phyloP scores from a whole-genome alignment of 306 rosid genomes.

The Alnus glutinosa region DNA sequence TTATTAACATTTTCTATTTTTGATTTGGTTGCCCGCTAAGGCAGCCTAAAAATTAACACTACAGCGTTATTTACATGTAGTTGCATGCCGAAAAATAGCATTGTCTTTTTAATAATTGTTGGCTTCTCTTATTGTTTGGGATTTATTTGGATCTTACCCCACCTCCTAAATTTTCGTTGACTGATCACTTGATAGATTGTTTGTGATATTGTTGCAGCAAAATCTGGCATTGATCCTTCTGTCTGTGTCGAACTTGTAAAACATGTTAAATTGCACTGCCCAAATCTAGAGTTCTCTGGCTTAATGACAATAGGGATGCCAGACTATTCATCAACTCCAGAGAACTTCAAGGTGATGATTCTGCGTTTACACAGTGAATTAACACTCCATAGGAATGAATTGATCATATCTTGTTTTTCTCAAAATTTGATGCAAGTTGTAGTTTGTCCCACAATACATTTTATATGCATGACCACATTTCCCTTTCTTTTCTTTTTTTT shows the following conservation, averaged over 20 bases:
- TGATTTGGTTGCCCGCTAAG: not conserved
- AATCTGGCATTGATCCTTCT: conserved; percentile 53
- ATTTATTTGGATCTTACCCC: not conserved
- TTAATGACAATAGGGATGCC: conserved; percentile 64
- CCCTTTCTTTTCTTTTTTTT: not conserved
- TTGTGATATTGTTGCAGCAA: conserved; percentile 37
- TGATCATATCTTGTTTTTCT: conserved; percentile 15
- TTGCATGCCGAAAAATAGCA: conserved; percentile 9
- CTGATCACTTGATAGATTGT: conserved; percentile 12
- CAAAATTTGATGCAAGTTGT: not conserved
- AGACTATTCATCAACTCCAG: conserved; percentile 52
- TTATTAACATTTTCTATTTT: not conserved
- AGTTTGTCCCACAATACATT: not conserved
- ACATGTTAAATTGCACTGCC: conserved; percentile 46
- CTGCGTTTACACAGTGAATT: not conserved
- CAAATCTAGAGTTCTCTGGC: conserved; percentile 52
- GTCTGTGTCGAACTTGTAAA: conserved; percentile 44
- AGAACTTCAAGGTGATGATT: conserved; percentile 45
- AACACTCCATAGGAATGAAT: conserved; percentile 13
- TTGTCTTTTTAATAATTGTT: conserved; percentile 6
- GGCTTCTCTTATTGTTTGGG: conserved; percentile 1
- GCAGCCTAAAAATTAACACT: not conserved
- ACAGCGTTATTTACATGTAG: too few relatives aligned
- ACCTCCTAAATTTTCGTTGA: not conserved
- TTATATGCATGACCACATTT: not conserved